Evolutionary conservation across 202 grass and related monocot genomes (phyloP).

Genomic region (Zizania palustris): DNA sequence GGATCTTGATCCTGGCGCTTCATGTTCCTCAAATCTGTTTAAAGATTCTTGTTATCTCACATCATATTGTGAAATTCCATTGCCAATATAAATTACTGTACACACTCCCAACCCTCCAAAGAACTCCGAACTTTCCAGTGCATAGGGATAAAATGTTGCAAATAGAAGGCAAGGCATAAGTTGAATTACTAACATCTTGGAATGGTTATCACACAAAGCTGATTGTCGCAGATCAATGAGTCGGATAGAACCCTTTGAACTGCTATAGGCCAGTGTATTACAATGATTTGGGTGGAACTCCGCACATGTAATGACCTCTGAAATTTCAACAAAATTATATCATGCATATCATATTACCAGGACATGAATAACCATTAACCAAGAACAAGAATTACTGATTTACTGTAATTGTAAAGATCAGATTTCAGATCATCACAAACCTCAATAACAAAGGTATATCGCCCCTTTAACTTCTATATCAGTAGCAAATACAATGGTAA

Average conservation of each 20-base stretch:
- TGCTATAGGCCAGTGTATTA: conserved; percentile 91
- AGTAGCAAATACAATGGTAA: background rate
- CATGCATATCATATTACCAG: conserved; percentile 30
- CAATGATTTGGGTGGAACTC: conserved; percentile 92
- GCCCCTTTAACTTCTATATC: conserved; percentile 13
- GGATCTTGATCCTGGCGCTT: conserved; percentile 76
- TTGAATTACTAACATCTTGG: conserved; percentile 84
- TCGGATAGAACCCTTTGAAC: conserved; percentile 96
- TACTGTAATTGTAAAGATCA: background rate
- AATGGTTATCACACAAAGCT: conserved; percentile 88
- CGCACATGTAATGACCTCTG: conserved; percentile 98
- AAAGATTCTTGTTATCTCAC: conserved; percentile 37
- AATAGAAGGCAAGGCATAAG: conserved; percentile 35
- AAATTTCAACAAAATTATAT: conserved; percentile 53
- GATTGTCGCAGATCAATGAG: conserved; percentile 94
- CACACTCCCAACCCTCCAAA: conserved; percentile 23
- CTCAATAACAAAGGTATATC: background rate
- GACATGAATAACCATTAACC: conserved; percentile 6
- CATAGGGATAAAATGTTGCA: conserved; percentile 39
- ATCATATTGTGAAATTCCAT: conserved; percentile 15
- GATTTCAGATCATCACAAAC: conserved; percentile 24
- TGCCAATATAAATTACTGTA: conserved; percentile 30
- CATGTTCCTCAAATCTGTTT: conserved; percentile 93
- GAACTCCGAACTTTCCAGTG: background rate
- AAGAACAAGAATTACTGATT: conserved; percentile 31